Evolutionary conservation across 352 stramenopile species (phyloP).

Genomic region (Pythium rishiriense): DNA sequence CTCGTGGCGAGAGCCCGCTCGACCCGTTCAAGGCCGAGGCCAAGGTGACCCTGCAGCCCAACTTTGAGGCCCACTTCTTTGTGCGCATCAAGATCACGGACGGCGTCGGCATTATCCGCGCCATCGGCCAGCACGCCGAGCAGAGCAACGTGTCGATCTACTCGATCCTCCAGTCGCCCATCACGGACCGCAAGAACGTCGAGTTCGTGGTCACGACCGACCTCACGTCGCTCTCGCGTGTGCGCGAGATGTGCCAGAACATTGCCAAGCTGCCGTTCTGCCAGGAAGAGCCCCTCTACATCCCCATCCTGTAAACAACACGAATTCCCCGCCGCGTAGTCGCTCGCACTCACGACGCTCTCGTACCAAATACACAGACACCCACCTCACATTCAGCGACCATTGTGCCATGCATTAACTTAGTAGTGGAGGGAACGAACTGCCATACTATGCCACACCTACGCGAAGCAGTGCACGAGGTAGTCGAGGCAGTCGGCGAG

Average conservation of each 20-base stretch:
- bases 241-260: conserved; percentile 88
- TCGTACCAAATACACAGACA: no score
- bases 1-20: conserved; percentile 79
- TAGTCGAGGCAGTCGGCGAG: conserved; percentile 31
- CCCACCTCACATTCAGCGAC: no score
- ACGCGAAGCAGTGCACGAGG: conserved; percentile 36
- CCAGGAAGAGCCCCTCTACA: conserved; percentile 77
- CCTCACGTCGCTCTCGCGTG: conserved; percentile 82
- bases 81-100: conserved; percentile 94
- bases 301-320: conserved; percentile 57
- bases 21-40: conserved; percentile 81
- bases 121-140: conserved; percentile 94
- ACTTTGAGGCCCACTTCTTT: conserved; percentile 95
- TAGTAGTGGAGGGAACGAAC: background rate
- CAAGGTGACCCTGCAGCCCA: conserved; percentile 74
- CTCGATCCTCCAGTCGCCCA: conserved; percentile 96
- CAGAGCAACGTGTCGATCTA: conserved; percentile 96
- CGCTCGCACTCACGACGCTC: no score
- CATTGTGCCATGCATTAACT: background rate
- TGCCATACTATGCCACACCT: background rate
- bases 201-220: conserved; percentile 97
- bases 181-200: conserved; percentile 90
- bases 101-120: conserved; percentile 92
- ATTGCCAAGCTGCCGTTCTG: conserved; percentile 89
- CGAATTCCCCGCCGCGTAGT: no score